A percentile compares a stretch with the other conserved stretches of the same genome.
phyloP scores from a whole-genome alignment of 2,329 filamentous ascomycete species.

The Phialophora chinensis region DNA sequence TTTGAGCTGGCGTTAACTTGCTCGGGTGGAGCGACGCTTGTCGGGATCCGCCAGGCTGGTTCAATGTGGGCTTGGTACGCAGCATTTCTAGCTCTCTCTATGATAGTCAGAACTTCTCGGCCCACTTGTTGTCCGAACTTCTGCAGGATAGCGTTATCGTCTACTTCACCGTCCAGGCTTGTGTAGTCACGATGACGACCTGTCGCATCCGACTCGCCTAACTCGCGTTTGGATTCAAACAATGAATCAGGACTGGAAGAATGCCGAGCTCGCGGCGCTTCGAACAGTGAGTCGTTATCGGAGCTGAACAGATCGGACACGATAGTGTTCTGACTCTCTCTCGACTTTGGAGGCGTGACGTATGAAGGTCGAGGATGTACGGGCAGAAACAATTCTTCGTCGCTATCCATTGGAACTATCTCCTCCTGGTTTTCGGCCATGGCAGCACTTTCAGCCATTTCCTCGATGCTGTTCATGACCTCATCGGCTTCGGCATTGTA shows the following conservation, averaged over 20 bases:
- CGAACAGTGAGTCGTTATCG: conserved; percentile 33
- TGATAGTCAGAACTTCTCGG: conserved; percentile 32
- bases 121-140: conserved; percentile 34
- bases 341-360: conserved; percentile 10
- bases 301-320: conserved; percentile 13
- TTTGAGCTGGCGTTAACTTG: conserved; percentile 5
- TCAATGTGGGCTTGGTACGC: conserved; percentile 38
- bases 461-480: conserved; percentile 38
- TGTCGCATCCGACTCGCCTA: background rate
- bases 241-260: conserved; percentile 37
- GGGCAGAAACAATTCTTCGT: conserved; percentile 28
- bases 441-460: conserved; percentile 36
- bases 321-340: conserved; percentile 10
- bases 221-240: conserved; percentile 25
- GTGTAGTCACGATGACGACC: background rate
- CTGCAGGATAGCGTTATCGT: conserved; percentile 24
- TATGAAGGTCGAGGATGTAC: conserved; percentile 6
- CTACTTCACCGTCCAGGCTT: conserved; percentile 14
- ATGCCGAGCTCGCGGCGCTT: conserved; percentile 5
- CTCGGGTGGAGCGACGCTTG: conserved; percentile 21
- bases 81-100: conserved; percentile 28
- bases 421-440: conserved; percentile 29
- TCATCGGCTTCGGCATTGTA: conserved; percentile 29
- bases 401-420: conserved; percentile 10
- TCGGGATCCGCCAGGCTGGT: conserved; percentile 40